Evolutionary conservation across 768 basidiomycete genomes (phyloP).

Genomic region (Serendipita sp.): DNA sequence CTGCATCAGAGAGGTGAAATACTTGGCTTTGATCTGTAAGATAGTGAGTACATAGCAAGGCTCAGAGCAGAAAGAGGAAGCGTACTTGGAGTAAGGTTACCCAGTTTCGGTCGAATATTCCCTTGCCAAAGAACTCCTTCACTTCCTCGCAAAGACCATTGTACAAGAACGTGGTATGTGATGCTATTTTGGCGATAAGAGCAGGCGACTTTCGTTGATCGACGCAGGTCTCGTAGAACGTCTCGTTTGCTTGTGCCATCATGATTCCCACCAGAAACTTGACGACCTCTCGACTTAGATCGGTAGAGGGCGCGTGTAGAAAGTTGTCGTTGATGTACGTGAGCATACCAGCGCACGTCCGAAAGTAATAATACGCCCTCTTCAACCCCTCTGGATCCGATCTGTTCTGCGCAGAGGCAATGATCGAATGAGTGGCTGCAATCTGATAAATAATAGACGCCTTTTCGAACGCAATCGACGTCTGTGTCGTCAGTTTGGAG

Average conservation of each 20-base stretch:
- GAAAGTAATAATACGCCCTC: slow-evolving; percentile 81
- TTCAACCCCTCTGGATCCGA: slow-evolving; percentile 85
- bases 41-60: not conserved
- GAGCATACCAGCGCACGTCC: slow-evolving; percentile 86
- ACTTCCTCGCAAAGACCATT: slow-evolving; percentile 71
- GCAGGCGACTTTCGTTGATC: slow-evolving; percentile 76
- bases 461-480: slow-evolving; percentile 95
- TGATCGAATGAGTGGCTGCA: slow-evolving; percentile 80
- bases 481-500: slow-evolving; percentile 80
- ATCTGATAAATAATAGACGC: slow-evolving; percentile 95
- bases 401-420: slow-evolving; percentile 71
- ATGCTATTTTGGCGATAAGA: slow-evolving; percentile 67
- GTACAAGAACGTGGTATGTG: slow-evolving; percentile 72
- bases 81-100: slow-evolving; percentile 64
- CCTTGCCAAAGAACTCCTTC: slow-evolving; percentile 93
- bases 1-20: slow-evolving; percentile 71
- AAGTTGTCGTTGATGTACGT: slow-evolving; percentile 99
- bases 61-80: not conserved
- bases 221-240: slow-evolving; percentile 89
- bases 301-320: slow-evolving; percentile 89
- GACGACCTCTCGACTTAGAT: slow-evolving; percentile 84
- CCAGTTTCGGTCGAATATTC: slow-evolving; percentile 92
- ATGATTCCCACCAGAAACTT: slow-evolving; percentile 82
- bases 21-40: slow-evolving; percentile 72
- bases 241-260: slow-evolving; percentile 85